Base-by-base conservation (phyloP, 106 monocot species). In the Apostasia ramifera region DNA sequence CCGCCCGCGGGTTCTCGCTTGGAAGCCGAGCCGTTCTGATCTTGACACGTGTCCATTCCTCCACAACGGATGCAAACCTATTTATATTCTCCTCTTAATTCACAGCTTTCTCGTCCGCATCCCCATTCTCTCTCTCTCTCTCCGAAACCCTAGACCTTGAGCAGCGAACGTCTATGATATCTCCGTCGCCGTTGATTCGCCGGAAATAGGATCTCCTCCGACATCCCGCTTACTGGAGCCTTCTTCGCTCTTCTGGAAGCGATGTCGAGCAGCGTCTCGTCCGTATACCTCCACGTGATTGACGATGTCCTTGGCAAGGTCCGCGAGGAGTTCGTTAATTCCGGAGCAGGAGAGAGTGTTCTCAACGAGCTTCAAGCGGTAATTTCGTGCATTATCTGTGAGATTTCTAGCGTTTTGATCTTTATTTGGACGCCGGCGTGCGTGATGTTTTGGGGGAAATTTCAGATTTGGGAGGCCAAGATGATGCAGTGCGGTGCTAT, bases 291-390 rank as follows among this genome's bases (percentile, higher is more conserved):
- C 70, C 79, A 85, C 12, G 95, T 89, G 59, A 81, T 97, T 59
- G 92, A 97, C n/a, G 95, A 89, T 61, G 92, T 97, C 52, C 56
- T 97, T 71, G 57, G 57, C 75, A 97, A 97, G 89, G 86, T 97
- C 42, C 81, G 95, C 15, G 86, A 92, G 0, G 91, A 89, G 65
- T 92, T 97, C 69, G 56, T 89, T 68, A 71, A 63, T 59, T 82
- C 67, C 66, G 83, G 84, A 56, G 86, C 81, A 7, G 92, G 92
- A 1, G 95, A 97, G 8, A 52, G 5, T 53, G 89, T 92, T 14
- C 77, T 97, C 48, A 68, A 42, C 69, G 92, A 92, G 71, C 89
- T 97, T 56, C 95, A 97, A 66, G 82, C 92, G 80, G 95, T 97
- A 83, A 79, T 58, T 71, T 70, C 5, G 13, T 10, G 15, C 6